Evolutionary conservation across 306 rosid species (phyloP).

Genomic region (Dalbergia cultrata): DNA sequence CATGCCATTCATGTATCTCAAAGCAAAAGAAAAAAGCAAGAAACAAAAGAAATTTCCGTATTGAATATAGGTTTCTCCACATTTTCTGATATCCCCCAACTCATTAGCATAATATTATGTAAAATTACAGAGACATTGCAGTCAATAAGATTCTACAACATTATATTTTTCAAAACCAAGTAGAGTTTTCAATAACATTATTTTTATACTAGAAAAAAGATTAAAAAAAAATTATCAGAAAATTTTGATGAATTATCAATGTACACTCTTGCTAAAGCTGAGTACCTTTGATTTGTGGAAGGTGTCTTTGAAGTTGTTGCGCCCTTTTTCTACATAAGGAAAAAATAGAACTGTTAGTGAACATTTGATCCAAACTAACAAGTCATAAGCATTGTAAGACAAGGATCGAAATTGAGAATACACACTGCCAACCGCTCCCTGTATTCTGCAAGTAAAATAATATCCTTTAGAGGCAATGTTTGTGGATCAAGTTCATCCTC

Average conservation of each 20-base stretch:
- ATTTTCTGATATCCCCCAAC: slow-evolving; percentile 7
- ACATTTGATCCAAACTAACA: slow-evolving; percentile 28
- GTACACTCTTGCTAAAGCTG: neutral
- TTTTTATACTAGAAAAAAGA: slow-evolving; percentile 3
- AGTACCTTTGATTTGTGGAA: slow-evolving; percentile 68
- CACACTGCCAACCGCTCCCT: slow-evolving; percentile 74
- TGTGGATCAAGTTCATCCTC: slow-evolving; percentile 78
- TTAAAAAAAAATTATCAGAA: neutral
- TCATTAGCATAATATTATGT: slow-evolving; percentile 12
- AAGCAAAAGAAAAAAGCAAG: neutral
- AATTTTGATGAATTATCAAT: slow-evolving; percentile 4
- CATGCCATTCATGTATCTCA: slow-evolving; percentile 16
- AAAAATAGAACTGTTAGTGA: slow-evolving; percentile 37
- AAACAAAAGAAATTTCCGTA: slow-evolving; percentile 4
- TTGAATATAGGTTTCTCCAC: slow-evolving; percentile 36
- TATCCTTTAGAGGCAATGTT: slow-evolving; percentile 67
- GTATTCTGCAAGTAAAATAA: slow-evolving; percentile 75
- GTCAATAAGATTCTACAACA: slow-evolving; percentile 23
- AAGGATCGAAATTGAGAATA: slow-evolving; percentile 38
- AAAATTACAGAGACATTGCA: neutral
- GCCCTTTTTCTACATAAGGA: slow-evolving; percentile 74
- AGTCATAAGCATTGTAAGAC: slow-evolving; percentile 7
- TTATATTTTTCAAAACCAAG: slow-evolving; percentile 20
- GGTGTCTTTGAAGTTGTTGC: slow-evolving; percentile 55
- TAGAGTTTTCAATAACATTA: neutral